Evolutionary conservation across 2,329 filamentous ascomycete species (phyloP), one percentile per base, ranked within the genome.

Genomic region (Aspergillus udagawae): DNA sequence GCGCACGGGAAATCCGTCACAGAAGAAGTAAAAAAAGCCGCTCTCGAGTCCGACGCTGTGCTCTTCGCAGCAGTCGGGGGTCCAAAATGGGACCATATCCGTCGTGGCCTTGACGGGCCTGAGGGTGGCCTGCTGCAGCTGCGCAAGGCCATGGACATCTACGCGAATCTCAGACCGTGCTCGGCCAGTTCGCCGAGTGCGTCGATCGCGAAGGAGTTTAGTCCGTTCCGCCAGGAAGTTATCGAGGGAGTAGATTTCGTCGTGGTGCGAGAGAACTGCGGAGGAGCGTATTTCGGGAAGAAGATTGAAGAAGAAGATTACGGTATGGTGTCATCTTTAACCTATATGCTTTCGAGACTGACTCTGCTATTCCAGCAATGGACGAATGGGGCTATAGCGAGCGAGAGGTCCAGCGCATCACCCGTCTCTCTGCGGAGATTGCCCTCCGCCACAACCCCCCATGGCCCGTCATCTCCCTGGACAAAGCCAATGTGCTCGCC

Each of bases 401-500:
- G 27, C 72, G 82, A 48, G 92, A 97, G 80, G 86, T 96, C 59
- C 88, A 93, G 82, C 86, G 92, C 51, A 85, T 96, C 57, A 87
- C 89, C 3, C 82, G 91, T 45, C 80, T 96, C 49, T 90, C 88
- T 1, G 92, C 87, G 1, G 84, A 87, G 74, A 80, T 96, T 25
- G 92, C 92, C 2, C 81, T 91, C 29, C 86, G 86, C 25, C 83
- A 87, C 61, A 80, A 88, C 67, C 88, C 88, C 1, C 87, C 88
- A 0, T 82, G 86, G 58, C 87, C 87, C 41, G 90, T 96, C 29
- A 90, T 86, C 83, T 91, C 86, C 65, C 80, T 96, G 65, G 92
- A 97, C 77, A 96, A 96, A 83, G 92, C 92, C 28, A 97, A 97
- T 71, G 92, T 96, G 41, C 82, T 97, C 61, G 92, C 92, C 1